Percentiles rank a stretch among this genome's conserved stretches.
Conservation (phyloP, 345 rosid genomes). For the Eucalyptus pauciflora region DNA sequence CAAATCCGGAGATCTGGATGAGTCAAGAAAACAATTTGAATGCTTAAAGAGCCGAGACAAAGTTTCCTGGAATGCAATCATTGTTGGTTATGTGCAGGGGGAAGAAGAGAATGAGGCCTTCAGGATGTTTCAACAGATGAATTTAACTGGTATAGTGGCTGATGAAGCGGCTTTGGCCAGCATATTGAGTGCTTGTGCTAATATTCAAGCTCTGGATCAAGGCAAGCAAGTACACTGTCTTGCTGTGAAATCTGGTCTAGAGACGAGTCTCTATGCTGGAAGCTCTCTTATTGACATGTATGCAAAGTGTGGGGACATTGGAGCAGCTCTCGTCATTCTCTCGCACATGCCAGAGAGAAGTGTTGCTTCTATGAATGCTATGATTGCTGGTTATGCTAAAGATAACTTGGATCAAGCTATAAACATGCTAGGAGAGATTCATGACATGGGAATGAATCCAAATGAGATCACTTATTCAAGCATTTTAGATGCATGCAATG, state of each 20-base stretch:
- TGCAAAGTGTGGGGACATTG: slow-evolving; percentile 48
- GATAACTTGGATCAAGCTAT: slow-evolving; percentile 41
- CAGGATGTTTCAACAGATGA: slow-evolving; percentile 55
- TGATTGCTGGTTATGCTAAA: slow-evolving; percentile 69
- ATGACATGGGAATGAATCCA: slow-evolving; percentile 39
- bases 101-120: slow-evolving; percentile 65
- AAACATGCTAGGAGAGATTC: slow-evolving; percentile 49
- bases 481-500: slow-evolving; percentile 75
- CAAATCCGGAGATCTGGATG: slow-evolving; percentile 55
- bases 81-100: slow-evolving; percentile 79
- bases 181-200: slow-evolving; percentile 74
- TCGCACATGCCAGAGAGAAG: slow-evolving; percentile 43
- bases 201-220: slow-evolving; percentile 35
- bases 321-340: slow-evolving; percentile 32
- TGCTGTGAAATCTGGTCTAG: slow-evolving; percentile 55
- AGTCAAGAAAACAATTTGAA: slow-evolving; percentile 73
- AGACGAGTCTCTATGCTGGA: slow-evolving; percentile 67
- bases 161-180: slow-evolving; percentile 81
- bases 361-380: slow-evolving; percentile 76
- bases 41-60: slow-evolving; percentile 36
- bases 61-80: slow-evolving; percentile 91
- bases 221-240: slow-evolving; percentile 68
- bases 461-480: slow-evolving; percentile 67
- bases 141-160: slow-evolving; percentile 29
- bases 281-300: slow-evolving; percentile 92